phyloP scores from a whole-genome alignment of 129 eudicot genomes.

The Chrysanthemum seticuspe region DNA sequence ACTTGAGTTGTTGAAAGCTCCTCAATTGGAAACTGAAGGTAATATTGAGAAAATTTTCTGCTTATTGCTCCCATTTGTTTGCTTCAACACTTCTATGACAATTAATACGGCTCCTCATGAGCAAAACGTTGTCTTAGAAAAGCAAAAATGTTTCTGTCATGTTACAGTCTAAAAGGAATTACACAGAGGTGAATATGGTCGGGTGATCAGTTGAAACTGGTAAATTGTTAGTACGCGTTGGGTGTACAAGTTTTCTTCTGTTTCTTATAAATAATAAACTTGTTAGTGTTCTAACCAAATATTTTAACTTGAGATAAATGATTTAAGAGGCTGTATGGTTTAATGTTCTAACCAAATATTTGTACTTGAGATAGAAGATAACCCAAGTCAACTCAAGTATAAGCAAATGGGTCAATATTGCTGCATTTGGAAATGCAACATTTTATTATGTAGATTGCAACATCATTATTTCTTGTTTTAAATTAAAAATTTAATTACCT shows the following conservation, averaged over 20 bases:
- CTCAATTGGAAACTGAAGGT: slow-evolving; percentile 69
- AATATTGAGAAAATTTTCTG: not conserved
- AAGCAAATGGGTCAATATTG: not conserved
- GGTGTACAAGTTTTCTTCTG: too few species aligned
- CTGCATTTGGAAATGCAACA: not conserved
- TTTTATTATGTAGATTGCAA: not conserved
- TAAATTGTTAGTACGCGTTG: too few species aligned
- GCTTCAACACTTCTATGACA: not conserved
- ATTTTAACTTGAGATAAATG: not conserved
- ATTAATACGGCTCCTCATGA: not conserved
- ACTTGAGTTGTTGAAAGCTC: slow-evolving; percentile 79
- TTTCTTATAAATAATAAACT: too few species aligned
- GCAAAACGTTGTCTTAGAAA: not conserved
- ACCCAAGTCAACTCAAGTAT: not conserved
- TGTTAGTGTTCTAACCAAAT: not conserved
- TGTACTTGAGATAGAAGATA: not conserved
- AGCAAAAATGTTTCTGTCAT: not conserved
- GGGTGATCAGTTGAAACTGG: not conserved
- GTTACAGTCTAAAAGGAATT: not conserved
- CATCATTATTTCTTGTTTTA: not conserved
- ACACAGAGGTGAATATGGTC: not conserved
- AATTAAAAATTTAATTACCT: not conserved
- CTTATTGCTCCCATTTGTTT: not conserved
- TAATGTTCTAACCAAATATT: not conserved
- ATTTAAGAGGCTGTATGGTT: not conserved